Conservation (phyloP, 148 eudicot genomes). For the Spergularia marina region DNA sequence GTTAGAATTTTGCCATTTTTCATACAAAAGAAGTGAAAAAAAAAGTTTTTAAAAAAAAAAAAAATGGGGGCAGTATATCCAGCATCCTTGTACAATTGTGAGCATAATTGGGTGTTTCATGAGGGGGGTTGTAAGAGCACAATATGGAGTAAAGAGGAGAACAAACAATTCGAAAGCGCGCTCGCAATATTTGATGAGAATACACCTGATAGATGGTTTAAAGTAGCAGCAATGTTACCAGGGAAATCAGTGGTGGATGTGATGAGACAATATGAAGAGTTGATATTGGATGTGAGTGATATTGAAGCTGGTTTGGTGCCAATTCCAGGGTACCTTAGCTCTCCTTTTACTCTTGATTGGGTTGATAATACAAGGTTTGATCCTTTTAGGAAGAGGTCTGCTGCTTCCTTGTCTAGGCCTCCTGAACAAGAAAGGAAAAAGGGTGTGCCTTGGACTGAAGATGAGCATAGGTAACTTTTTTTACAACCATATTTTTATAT, state of each 20-base stretch:
- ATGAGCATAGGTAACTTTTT: slow-evolving; percentile 71
- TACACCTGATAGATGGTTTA: slow-evolving; percentile 71
- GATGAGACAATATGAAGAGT: slow-evolving; percentile 51
- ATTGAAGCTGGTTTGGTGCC: slow-evolving; percentile 90
- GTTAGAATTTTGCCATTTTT: not conserved
- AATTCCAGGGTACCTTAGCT: slow-evolving; percentile 64
- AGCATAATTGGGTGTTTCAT: slow-evolving; percentile 32
- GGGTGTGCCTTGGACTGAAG: slow-evolving; percentile 98
- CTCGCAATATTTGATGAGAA: slow-evolving; percentile 64
- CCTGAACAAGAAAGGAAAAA: slow-evolving; percentile 80
- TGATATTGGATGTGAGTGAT: slow-evolving; percentile 70
- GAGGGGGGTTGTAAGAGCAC: slow-evolving; percentile 31
- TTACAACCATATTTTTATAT: not conserved
- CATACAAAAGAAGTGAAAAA: not conserved
- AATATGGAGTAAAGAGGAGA: slow-evolving; percentile 84
- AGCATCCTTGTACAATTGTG: slow-evolving; percentile 33
- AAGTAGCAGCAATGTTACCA: slow-evolving; percentile 70
- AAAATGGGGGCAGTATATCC: slow-evolving; percentile 49
- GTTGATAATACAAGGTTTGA: slow-evolving; percentile 41
- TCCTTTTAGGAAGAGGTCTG: slow-evolving; percentile 35
- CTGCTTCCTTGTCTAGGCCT: slow-evolving; percentile 35
- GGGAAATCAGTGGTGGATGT: slow-evolving; percentile 78
- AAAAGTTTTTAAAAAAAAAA: not conserved
- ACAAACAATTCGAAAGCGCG: slow-evolving; percentile 83
- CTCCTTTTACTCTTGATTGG: slow-evolving; percentile 60